Evolutionary conservation across 169 alveolate genomes (phyloP).

Genomic region (Plasmodium billcollinsi): DNA sequence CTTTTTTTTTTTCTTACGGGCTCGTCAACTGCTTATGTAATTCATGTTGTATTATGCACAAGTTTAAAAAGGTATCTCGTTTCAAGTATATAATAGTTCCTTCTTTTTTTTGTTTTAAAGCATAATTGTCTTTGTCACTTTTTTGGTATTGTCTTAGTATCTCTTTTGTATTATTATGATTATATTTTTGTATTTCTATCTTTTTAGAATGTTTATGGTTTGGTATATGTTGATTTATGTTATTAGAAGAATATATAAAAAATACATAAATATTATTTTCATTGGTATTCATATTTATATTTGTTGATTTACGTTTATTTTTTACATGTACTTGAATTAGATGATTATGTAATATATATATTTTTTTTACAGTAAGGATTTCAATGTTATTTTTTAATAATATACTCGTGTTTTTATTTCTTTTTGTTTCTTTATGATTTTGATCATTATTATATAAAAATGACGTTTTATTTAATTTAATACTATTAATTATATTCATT

Average conservation of each 20-base stretch:
- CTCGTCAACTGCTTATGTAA: constrained; percentile 9
- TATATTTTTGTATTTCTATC: too few species aligned
- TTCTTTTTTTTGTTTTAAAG: neutral
- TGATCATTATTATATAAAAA: too few species aligned
- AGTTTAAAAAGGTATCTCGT: too few species aligned
- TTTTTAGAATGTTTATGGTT: neutral
- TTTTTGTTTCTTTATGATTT: too few species aligned
- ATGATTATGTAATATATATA: constrained; percentile 47
- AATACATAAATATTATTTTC: constrained; percentile 8
- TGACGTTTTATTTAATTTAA: too few species aligned
- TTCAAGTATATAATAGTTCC: too few species aligned
- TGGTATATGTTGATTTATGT: constrained; percentile 18
- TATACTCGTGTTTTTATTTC: constrained; percentile 14
- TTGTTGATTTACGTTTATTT: constrained; percentile 2
- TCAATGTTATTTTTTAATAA: neutral
- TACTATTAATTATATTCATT: constrained; percentile 1
- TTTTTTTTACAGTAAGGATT: constrained; percentile 35
- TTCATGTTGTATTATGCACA: too few species aligned
- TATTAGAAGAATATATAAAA: constrained; percentile 32
- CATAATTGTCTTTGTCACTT: neutral
- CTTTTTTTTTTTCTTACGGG: constrained; percentile 21
- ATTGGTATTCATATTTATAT: neutral
- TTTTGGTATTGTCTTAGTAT: neutral
- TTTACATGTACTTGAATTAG: constrained; percentile 27
- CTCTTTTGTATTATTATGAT: too few species aligned